Percentiles rank a stretch among this genome's conserved stretches.
phyloP scores from a whole-genome alignment of 2,329 filamentous ascomycete genomes.

The Pseudogymnoascus sp. region DNA sequence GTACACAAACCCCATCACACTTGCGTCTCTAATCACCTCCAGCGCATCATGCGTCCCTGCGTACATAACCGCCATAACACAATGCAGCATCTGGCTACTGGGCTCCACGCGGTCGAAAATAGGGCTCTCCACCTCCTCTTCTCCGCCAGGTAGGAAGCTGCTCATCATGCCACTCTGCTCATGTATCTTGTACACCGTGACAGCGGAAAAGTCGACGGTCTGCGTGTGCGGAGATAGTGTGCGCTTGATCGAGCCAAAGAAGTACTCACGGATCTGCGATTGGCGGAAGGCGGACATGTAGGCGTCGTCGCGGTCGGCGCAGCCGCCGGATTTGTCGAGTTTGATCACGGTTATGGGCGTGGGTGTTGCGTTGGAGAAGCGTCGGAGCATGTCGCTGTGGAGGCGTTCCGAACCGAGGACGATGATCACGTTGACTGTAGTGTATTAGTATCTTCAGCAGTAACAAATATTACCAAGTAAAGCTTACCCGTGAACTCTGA shows the following conservation, averaged over 20 bases:
- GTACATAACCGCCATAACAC: conserved; percentile 76
- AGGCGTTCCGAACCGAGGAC: conserved; percentile 73
- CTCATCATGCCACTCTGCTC: conserved; percentile 32
- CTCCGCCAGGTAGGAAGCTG: conserved; percentile 29
- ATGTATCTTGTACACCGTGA: conserved; percentile 63
- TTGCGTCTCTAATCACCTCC: conserved; percentile 67
- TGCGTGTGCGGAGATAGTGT: conserved; percentile 83
- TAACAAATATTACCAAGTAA: background rate
- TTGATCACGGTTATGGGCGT: conserved; percentile 68
- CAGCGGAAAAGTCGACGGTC: conserved; percentile 64
- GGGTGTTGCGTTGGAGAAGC: conserved; percentile 51
- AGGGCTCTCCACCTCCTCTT: conserved; percentile 26
- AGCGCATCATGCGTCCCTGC: conserved; percentile 60
- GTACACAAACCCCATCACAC: conserved; percentile 87
- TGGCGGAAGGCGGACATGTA: conserved; percentile 70
- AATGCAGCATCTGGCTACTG: conserved; percentile 63
- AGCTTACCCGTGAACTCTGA: conserved; percentile 53
- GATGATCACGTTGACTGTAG: conserved; percentile 64
- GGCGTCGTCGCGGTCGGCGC: conserved; percentile 61
- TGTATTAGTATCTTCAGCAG: conserved; percentile 10
- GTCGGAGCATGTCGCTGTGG: conserved; percentile 62
- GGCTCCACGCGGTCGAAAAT: conserved; percentile 57
- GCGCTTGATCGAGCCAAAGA: conserved; percentile 73
- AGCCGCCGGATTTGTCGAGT: conserved; percentile 78
- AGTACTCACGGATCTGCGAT: conserved; percentile 79